Conservation (phyloP, 31 red algal genomes). For the Endocladia muricata region DNA sequence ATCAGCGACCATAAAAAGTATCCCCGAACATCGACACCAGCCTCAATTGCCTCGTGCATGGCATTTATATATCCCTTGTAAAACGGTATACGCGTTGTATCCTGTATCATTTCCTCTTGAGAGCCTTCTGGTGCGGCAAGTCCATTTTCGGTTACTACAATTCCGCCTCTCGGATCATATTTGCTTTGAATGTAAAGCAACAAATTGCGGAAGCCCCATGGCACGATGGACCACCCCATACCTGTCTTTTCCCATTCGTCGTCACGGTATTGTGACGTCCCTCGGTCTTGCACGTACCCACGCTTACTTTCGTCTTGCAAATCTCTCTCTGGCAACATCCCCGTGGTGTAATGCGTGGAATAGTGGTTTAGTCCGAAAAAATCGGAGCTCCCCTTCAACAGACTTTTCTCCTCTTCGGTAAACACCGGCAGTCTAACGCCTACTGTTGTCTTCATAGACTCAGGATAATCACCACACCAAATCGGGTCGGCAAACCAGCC, state of each 20-base stretch:
- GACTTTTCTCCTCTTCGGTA: constrained; percentile 32
- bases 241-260: constrained; percentile 40
- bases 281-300: not conserved
- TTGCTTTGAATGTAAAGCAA: constrained; percentile 37
- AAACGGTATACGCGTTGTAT: constrained; percentile 20
- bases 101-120: constrained; percentile 16
- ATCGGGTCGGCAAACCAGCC: constrained; percentile 78
- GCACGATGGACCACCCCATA: constrained; percentile 82
- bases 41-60: constrained; percentile 39
- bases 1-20: constrained; percentile 72
- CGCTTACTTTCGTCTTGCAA: too few species aligned
- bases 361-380: constrained; percentile 81
- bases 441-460: constrained; percentile 13
- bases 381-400: constrained; percentile 45
- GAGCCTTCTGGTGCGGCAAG: constrained; percentile 30
- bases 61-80: constrained; percentile 46
- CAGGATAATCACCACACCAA: constrained; percentile 62
- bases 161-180: constrained; percentile 37
- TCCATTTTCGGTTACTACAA: constrained; percentile 75
- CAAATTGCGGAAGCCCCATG: constrained; percentile 50
- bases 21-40: constrained; percentile 50
- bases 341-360: not conserved
- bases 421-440: constrained; percentile 39
- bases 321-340: not conserved
- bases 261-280: not conserved